Conservation (phyloP, 257 asterid species). For the Rubia yunnanensis region DNA sequence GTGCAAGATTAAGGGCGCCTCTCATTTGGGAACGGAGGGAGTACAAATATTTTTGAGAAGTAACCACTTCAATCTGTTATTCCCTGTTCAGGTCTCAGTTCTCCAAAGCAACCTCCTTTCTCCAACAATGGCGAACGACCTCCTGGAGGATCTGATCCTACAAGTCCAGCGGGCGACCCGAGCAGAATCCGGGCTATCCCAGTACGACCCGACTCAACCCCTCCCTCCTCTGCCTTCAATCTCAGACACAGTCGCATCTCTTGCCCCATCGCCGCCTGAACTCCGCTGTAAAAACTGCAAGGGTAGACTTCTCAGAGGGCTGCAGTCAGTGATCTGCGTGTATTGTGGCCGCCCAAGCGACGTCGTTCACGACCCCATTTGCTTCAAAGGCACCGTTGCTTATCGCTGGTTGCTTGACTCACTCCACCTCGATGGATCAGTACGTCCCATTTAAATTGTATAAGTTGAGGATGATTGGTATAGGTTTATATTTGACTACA, state of each 20-base stretch:
- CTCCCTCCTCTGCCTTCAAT: constrained; percentile 59
- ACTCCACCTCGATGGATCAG: constrained; percentile 89
- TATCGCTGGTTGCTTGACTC: constrained; percentile 65
- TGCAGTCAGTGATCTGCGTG: constrained; percentile 55
- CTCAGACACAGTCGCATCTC: constrained; percentile 48
- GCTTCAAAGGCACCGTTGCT: constrained; percentile 52
- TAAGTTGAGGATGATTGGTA: neutral
- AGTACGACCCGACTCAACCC: constrained; percentile 49
- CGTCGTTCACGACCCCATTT: constrained; percentile 44
- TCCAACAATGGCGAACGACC: constrained; percentile 35
- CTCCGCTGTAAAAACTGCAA: constrained; percentile 70
- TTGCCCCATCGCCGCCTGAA: constrained; percentile 48
- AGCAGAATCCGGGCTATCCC: constrained; percentile 52
- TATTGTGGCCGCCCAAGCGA: constrained; percentile 58
- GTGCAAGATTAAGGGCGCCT: no score
- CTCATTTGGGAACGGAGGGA: no score
- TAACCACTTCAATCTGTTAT: no score
- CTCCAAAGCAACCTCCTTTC: neutral
- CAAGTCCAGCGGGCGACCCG: constrained; percentile 62
- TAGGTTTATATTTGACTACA: neutral
- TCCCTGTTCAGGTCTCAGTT: neutral
- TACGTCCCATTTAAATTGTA: constrained; percentile 18
- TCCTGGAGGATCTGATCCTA: constrained; percentile 56
- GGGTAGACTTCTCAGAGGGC: constrained; percentile 69
- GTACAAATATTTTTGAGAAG: no score